Evolutionary conservation across 1,284 basidiomycete species (phyloP), one percentile per base, ranked within the genome.

Genomic region (Peniophora sp.): DNA sequence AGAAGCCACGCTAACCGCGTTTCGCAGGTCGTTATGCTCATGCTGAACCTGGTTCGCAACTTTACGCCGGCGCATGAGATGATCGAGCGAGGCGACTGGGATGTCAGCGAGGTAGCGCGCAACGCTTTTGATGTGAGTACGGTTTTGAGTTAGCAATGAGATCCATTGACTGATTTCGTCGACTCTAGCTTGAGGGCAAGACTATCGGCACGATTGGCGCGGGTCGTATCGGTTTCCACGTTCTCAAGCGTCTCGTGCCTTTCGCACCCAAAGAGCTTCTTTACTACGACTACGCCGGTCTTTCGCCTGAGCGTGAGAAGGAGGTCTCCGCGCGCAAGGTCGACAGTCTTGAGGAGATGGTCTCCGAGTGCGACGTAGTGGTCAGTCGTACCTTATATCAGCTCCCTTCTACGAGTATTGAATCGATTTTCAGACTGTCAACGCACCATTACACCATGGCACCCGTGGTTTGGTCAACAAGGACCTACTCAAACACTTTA

Each of bases 211-310:
- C 90, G 39, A 85, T 94, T 54, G 91, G 90, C 55, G 85, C 84
- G 58, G 88, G 90, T 23, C 77, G 90, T 51, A 96, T 97, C 64
- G 94, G 92, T 14, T 91, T 90, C 76, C 80, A 92, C 63, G 89
- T 97, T n/a, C 76, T 97, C 45, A 87, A 97, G 69, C 84, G 93
- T 54, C 74, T 97, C 49, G 64, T 81, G 51, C 88, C 91, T 2
- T 97, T 97, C 72, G 77, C 93, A 72, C 82, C 79, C 75, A 94
- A 93, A 68, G 91, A 96, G 65, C 81, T 97, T 47, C 70, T 96
- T 51, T 97, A 95, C 79, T 96, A 88, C 68, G 94, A 97, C 74
- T 97, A 97, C 69, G 37, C 34, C 1, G 18, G 15, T 47, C 47
- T 27, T 17, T 9, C 48, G 47, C 52, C 63, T 72, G 82, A 83